phyloP scores from a whole-genome alignment of 108 stramenopile species.

The Conticribra guillardii region DNA sequence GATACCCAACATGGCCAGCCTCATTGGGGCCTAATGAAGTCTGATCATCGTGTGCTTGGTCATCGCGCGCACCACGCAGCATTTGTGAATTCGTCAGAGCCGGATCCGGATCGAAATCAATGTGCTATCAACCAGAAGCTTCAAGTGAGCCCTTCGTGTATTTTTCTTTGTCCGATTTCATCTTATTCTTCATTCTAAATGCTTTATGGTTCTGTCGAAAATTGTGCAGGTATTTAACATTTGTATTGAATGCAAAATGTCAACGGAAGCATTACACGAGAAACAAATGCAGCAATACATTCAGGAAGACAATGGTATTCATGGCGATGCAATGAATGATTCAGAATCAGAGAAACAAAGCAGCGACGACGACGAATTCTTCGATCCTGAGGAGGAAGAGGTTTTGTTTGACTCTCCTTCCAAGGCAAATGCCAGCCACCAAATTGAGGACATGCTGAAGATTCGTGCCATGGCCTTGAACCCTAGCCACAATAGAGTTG shows the following conservation, averaged over 20 bases:
- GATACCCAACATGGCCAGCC: not conserved
- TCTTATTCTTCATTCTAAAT: not conserved
- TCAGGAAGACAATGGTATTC: slow-evolving; percentile 15
- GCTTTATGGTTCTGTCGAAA: too few species aligned
- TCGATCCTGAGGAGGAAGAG: slow-evolving; percentile 40
- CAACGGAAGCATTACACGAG: slow-evolving; percentile 48
- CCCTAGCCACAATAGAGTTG: slow-evolving; percentile 49
- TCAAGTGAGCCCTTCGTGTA: slow-evolving; percentile 40
- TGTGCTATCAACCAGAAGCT: slow-evolving; percentile 88
- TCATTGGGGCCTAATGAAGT: slow-evolving; percentile 21
- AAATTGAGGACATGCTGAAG: slow-evolving; percentile 44
- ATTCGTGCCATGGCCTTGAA: slow-evolving; percentile 18
- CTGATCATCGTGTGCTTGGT: slow-evolving; percentile 41
- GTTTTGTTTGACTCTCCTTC: slow-evolving; percentile 31
- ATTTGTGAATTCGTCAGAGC: slow-evolving; percentile 56
- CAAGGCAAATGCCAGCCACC: slow-evolving; percentile 12
- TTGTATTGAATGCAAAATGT: slow-evolving; percentile 76
- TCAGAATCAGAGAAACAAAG: slow-evolving; percentile 6
- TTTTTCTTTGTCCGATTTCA: slow-evolving; percentile 3
- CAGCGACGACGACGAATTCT: slow-evolving; percentile 45
- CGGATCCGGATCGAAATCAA: slow-evolving; percentile 75
- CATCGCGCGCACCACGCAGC: slow-evolving; percentile 56
- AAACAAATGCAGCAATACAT: slow-evolving; percentile 1
- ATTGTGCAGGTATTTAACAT: slow-evolving; percentile 75
- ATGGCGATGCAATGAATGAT: not conserved